These are phyloP conservation scores for Malassezia pachydermatis DNA, from an alignment of 1,284 basidiomycete genomes.

Conservation along the genomic window DNA sequence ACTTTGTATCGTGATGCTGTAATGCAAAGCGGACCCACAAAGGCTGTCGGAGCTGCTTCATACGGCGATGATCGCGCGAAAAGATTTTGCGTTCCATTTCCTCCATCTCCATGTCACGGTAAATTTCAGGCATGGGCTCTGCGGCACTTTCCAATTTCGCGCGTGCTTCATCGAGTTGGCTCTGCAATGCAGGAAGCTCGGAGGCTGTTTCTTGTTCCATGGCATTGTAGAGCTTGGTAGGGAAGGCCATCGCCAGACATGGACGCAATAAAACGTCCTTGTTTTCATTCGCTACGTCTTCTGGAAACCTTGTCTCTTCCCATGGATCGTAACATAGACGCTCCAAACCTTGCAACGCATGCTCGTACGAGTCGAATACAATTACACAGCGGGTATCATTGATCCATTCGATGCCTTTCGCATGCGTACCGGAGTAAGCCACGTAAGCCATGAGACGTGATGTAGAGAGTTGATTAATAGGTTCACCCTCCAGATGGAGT, in stretches of 20 bases:
- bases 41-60: slow-evolving; percentile 21
- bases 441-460: slow-evolving; percentile 44
- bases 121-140: slow-evolving; percentile 38
- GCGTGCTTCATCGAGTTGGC: slow-evolving; percentile 9
- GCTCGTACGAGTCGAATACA: slow-evolving; percentile 27
- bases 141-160: slow-evolving; percentile 8
- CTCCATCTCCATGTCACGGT: slow-evolving; percentile 39
- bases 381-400: slow-evolving; percentile 37
- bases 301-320: slow-evolving; percentile 1
- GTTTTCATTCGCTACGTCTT: neutral
- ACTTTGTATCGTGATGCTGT: slow-evolving; percentile 32
- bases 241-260: slow-evolving; percentile 26
- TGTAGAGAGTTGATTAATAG: slow-evolving; percentile 45
- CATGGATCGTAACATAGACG: neutral
- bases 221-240: slow-evolving; percentile 32
- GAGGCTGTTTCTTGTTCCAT: slow-evolving; percentile 28
- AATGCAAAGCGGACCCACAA: slow-evolving; percentile 37
- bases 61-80: slow-evolving; percentile 16
- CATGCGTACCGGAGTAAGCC: slow-evolving; percentile 37
- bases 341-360: slow-evolving; percentile 5
- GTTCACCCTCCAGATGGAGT: slow-evolving; percentile 35
- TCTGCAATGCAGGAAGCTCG: slow-evolving; percentile 6
- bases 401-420: slow-evolving; percentile 45
- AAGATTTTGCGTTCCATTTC: slow-evolving; percentile 19
- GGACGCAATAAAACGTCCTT: slow-evolving; percentile 24